Evolutionary conservation across 768 basidiomycete genomes (phyloP), one percentile per base, ranked within the genome.

Genomic region (Boletus subparvulus): DNA sequence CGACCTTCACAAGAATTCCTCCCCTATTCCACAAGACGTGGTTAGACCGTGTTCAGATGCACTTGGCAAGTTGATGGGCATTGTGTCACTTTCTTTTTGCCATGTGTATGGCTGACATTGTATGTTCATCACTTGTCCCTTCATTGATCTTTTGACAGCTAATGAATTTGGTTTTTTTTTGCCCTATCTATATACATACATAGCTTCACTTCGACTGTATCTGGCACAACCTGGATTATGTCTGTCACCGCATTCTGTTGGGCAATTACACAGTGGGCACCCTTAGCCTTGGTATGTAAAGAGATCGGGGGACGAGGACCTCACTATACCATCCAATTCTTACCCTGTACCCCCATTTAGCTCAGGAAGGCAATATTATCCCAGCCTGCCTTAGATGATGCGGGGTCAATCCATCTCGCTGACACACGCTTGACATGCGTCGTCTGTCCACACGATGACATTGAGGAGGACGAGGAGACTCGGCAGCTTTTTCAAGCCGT

Each of bases 231-330:
- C 1, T 54, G 86, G 13, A 79, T 98, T 57, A 83, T 97, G 49
- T 82, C 87, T 9, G 61, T 90, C 13, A 87, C 87, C 8, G 96
- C 96, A 0, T 88, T 97, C 63, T 88, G 90, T n/a, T 97, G 90
- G 92, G 93, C 94, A 6, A 80, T 98, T 50, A 83, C 87, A 1
- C 88, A 89, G 71, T 98, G 95, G 96, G 93, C 87, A 4, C 95
- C 95, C 3, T 96, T 92, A 73, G 85, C 93, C 0, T 72, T 98
- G 66, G 92, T 95, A 61, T 46, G 84, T 74, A 17, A 16, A 28
- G 17, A 51, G 30, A 28, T 26, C 30, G 21, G n/a, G n/a, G n/a
- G n/a, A n/a, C 45, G 13, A 32, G 41, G 35, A 46, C 24, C 30
- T 32, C 9, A 9, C 30, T 32, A 3, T 32, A 14, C n/a, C 32